These are phyloP conservation scores for Aureobasidium sp. DNA, from an alignment of 2,329 filamentous ascomycete genomes.

Conservation along the genomic window DNA sequence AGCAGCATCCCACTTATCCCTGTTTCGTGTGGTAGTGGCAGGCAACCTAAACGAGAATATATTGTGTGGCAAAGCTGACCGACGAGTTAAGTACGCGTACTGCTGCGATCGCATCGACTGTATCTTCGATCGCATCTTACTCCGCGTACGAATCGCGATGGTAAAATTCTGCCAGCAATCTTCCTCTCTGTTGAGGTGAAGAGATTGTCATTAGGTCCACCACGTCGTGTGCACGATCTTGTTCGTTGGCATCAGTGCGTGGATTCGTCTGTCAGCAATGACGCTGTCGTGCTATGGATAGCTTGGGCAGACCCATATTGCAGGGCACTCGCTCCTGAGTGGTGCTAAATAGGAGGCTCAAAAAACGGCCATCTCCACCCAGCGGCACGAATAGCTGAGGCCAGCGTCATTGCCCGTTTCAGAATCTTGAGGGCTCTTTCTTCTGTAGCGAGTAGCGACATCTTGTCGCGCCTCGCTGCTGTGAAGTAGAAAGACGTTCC, in stretches of 20 bases:
- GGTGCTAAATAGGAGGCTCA: constrained; percentile 1
- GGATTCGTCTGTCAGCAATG: constrained; percentile 5
- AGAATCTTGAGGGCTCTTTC: background rate
- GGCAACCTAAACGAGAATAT: background rate
- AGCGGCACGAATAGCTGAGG: background rate
- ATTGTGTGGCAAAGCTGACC: background rate
- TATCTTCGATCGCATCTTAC: background rate
- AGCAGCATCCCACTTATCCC: background rate
- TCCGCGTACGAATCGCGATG: background rate
- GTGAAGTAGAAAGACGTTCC: background rate
- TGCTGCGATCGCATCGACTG: background rate
- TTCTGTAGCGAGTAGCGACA: background rate
- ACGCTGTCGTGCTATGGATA: constrained; percentile 4
- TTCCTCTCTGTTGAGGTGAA: background rate
- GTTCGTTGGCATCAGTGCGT: background rate
- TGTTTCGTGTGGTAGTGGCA: background rate
- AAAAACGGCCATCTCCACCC: constrained; percentile 3
- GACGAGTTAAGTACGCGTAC: background rate
- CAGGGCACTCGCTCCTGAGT: background rate
- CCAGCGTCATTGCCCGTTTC: constrained; percentile 10
- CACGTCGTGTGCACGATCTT: background rate
- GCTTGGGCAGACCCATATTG: background rate
- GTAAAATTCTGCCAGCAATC: background rate
- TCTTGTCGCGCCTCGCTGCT: background rate
- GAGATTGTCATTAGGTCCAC: constrained; percentile 3